Conservation (phyloP, 345 rosid species). For the Corymbia maculata region DNA sequence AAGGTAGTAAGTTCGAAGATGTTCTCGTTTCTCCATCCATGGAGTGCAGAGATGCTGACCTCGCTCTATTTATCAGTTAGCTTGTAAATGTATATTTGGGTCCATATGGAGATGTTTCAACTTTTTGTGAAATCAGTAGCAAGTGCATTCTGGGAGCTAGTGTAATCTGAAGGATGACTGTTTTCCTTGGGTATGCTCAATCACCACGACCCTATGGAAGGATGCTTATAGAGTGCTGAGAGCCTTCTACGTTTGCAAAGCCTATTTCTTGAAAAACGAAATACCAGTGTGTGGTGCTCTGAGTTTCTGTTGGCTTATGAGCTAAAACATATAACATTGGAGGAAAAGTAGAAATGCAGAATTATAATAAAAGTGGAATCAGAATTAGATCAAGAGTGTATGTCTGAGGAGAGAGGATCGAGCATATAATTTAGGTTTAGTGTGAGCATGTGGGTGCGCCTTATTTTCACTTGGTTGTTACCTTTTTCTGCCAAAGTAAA, state of each 20-base stretch:
- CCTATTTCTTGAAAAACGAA: neutral
- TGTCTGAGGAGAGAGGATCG: neutral
- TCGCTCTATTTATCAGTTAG: neutral
- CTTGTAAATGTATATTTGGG: neutral
- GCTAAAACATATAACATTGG: neutral
- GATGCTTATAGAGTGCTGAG: neutral
- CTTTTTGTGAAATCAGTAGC: neutral
- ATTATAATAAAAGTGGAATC: neutral
- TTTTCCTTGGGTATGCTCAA: neutral
- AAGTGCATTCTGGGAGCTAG: neutral
- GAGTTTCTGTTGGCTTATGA: neutral
- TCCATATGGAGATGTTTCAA: neutral
- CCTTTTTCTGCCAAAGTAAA: neutral
- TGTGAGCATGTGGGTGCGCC: neutral
- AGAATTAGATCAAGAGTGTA: neutral
- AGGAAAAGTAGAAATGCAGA: neutral
- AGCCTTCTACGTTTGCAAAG: neutral
- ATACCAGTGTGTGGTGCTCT: neutral
- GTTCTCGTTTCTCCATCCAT: neutral
- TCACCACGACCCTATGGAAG: neutral
- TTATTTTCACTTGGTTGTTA: neutral
- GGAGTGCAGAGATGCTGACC: neutral
- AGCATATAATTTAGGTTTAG: neutral
- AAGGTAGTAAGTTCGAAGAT: neutral
- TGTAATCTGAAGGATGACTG: neutral